Percentiles rank a stretch among this genome's conserved stretches.
These are phyloP conservation scores for Pleurotus eryngii DNA, from an alignment of 768 basidiomycete genomes.

Conservation along the genomic window DNA sequence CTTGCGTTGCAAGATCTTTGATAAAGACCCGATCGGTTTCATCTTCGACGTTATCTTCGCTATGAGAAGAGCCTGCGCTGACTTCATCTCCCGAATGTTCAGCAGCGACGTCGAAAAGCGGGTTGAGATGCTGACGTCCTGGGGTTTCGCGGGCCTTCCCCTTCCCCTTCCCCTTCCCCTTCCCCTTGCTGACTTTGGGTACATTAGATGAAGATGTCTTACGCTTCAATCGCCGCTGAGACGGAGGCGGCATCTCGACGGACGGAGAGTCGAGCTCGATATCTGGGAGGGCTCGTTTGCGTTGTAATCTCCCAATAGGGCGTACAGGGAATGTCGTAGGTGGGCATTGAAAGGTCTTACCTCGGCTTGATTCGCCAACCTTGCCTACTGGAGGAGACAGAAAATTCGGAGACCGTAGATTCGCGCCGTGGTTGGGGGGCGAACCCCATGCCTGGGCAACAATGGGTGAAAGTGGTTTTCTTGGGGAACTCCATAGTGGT, in stretches of 20 bases:
- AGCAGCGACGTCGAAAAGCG: conserved; percentile 67
- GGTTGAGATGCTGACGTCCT: conserved; percentile 23
- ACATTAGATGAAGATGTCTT: conserved; percentile 25
- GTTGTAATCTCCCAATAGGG: conserved; percentile 26
- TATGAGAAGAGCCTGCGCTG: conserved; percentile 57
- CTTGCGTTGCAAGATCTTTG: conserved; percentile 63
- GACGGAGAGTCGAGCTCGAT: conserved; percentile 26
- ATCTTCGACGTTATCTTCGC: conserved; percentile 53
- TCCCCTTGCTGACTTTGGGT: conserved; percentile 12
- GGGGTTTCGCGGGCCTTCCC: conserved; percentile 9
- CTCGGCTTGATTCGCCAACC: no score
- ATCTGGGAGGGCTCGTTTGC: conserved; percentile 18
- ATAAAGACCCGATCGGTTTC: conserved; percentile 71
- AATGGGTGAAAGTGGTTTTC: conserved; percentile 2
- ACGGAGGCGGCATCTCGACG: conserved; percentile 28
- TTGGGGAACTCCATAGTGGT: conserved; percentile 5
- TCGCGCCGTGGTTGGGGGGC: conserved; percentile 20
- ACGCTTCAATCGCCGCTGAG: conserved; percentile 34
- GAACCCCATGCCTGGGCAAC: conserved; percentile 10
- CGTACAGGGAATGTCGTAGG: conserved; percentile 45
- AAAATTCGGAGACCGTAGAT: no score
- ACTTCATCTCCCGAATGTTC: conserved; percentile 79
- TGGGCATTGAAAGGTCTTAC: conserved; percentile 20
- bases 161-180: conserved; percentile 11
- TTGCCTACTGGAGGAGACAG: no score